Base-by-base conservation (phyloP, 176 grass and related monocot species). In the Oryza punctata region DNA sequence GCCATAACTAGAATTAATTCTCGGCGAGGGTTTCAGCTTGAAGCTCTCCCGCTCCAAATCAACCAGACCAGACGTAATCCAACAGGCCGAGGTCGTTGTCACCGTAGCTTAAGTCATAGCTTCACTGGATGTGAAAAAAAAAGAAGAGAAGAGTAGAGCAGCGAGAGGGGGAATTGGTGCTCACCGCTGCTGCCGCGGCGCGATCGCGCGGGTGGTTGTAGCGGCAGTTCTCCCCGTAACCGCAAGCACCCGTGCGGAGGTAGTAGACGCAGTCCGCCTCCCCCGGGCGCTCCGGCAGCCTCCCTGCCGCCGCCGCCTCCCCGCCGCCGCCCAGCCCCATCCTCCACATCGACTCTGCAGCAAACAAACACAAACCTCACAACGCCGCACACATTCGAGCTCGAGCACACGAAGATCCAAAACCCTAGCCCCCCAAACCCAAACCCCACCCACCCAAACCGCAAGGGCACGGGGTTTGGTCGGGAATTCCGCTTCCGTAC, bases 201-300 rank as follows among this genome's bases (percentile, higher is more conserved):
- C 83, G 88, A 88, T 93, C 85, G 69, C 80, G 96, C 1, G 96
- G 96, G 69, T 99, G 96, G 87, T 96, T 99, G 91, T 94, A 99
- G 65, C 96, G 91, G 74, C 96, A 99, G 80, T 60, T 91, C 69
- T 92, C 93, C 7, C 96, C 93, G 85, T 99, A 99, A 65, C 85
- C 83, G 85, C 96, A 99, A 27, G 89, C 47, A 65, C 96, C 96
- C 13, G 91, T 99, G 63, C 96, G 91, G 76, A 99, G 81, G 88
- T 90, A 99, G 86, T 93, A 96, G 70, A 85, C 4, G 69, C 96
- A 99, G 82, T 99, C 88, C 63, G 69, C 78, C 77, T 99, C 96
- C 33, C 85, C 93, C 15, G 93, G 93, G 33, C 93, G 85, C 80
- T 96, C 96, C 79, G 96, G 96, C 72, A 90, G 92, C 67, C 46